phyloP scores from a whole-genome alignment of 1,139 yeast genomes.

The Debaryomycetaceae sp. region DNA sequence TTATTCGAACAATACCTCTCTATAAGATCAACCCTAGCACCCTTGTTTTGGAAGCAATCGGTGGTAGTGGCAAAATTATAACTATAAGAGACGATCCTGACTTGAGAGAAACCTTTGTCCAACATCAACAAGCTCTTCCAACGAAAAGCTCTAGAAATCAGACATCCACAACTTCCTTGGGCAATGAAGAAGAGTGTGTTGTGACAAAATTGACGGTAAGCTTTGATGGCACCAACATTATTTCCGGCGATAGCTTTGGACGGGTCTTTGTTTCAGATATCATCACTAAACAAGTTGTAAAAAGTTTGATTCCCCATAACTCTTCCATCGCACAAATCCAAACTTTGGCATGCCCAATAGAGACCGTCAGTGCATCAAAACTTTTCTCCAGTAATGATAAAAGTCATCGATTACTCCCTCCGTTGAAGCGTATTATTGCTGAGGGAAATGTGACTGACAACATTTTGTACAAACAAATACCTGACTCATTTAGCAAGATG shows the following conservation, averaged over 20 bases:
- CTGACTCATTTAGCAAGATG: slow-evolving; percentile 11
- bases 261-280: slow-evolving; percentile 67
- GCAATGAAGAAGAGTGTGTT: slow-evolving; percentile 20
- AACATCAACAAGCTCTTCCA: slow-evolving; percentile 41
- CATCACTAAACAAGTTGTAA: slow-evolving; percentile 71
- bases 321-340: slow-evolving; percentile 30
- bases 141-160: slow-evolving; percentile 7
- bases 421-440: slow-evolving; percentile 55
- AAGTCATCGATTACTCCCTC: slow-evolving; percentile 46
- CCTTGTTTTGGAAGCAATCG: slow-evolving; percentile 49
- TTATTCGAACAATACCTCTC: slow-evolving; percentile 54
- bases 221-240: slow-evolving; percentile 69
- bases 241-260: slow-evolving; percentile 76
- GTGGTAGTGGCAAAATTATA: slow-evolving; percentile 53
- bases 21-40: slow-evolving; percentile 45
- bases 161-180: slow-evolving; percentile 2
- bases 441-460: slow-evolving; percentile 45
- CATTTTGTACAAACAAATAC: slow-evolving; percentile 47
- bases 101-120: slow-evolving; percentile 51
- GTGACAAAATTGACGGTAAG: slow-evolving; percentile 55
- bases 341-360: slow-evolving; percentile 15
- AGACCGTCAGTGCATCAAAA: slow-evolving; percentile 4
- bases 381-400: slow-evolving; percentile 26
- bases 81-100: slow-evolving; percentile 52
- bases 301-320: slow-evolving; percentile 56